Percentiles rank a stretch among this genome's conserved stretches.
Evolutionary conservation across 2,329 filamentous ascomycete species (phyloP).

Genomic region (Didymella pomorum): DNA sequence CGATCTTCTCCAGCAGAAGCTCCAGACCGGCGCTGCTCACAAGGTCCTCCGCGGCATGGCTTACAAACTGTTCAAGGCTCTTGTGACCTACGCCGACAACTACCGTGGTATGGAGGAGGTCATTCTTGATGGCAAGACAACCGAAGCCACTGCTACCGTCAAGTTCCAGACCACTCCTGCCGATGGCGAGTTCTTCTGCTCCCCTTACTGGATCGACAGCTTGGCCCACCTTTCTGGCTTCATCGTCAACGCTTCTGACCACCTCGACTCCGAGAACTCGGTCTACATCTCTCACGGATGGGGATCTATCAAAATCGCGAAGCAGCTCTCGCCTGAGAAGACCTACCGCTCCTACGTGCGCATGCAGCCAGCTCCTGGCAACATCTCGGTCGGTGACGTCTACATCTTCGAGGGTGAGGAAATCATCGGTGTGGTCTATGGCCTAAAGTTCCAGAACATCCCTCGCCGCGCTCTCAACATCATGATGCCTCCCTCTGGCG

Average conservation of each 20-base stretch:
- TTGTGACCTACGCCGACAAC: conserved; percentile 65
- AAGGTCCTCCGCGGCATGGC: conserved; percentile 78
- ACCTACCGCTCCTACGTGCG: conserved; percentile 68
- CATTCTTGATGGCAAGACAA: conserved; percentile 63
- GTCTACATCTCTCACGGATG: conserved; percentile 70
- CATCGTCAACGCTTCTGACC: conserved; percentile 67
- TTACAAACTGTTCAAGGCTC: conserved; percentile 74
- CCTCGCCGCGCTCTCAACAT: conserved; percentile 72
- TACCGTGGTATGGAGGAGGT: conserved; percentile 68
- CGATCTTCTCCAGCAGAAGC: conserved; percentile 72
- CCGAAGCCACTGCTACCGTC: conserved; percentile 63
- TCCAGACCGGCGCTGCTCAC: conserved; percentile 71
- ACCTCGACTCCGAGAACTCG: conserved; percentile 65
- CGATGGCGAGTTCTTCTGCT: conserved; percentile 65
- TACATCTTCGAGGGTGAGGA: conserved; percentile 68
- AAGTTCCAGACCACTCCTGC: conserved; percentile 63
- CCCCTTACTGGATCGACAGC: conserved; percentile 68
- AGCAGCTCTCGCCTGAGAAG: conserved; percentile 59
- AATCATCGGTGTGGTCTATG: conserved; percentile 65
- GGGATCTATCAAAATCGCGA: conserved; percentile 66
- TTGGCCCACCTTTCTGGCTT: conserved; percentile 66
- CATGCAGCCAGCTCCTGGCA: conserved; percentile 65
- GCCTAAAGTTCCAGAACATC: conserved; percentile 72
- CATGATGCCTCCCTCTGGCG: conserved; percentile 68
- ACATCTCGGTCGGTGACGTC: conserved; percentile 66